A percentile compares a stretch with the other conserved stretches of the same genome.
phyloP scores from a whole-genome alignment of 352 stramenopile species.

The Globisporangium echinulatum region DNA sequence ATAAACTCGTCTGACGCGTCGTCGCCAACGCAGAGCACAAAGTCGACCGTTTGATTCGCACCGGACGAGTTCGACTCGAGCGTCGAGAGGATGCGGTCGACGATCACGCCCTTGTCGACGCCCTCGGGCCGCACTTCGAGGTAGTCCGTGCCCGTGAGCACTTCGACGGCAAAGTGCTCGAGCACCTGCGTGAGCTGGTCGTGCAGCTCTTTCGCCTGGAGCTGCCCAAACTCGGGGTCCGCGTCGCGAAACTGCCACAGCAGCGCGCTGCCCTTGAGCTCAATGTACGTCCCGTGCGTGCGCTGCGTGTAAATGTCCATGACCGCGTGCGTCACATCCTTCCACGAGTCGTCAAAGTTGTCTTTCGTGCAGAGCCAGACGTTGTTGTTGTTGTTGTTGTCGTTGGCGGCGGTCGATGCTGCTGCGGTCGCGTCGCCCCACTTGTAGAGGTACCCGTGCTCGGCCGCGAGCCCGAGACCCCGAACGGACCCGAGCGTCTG shows the following conservation, averaged over 20 bases:
- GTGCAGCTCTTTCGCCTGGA: conserved; percentile 98
- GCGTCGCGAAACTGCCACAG: conserved; percentile 99
- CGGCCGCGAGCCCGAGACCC: conserved; percentile 93
- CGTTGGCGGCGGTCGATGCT: background rate
- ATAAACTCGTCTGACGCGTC: conserved; percentile 99
- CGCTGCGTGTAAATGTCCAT: conserved; percentile 99
- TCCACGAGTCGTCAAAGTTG: conserved; percentile 95
- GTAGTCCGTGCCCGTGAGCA: conserved; percentile 85
- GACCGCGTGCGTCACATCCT: conserved; percentile 94
- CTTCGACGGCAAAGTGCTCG: conserved; percentile 94
- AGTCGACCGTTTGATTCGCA: conserved; percentile 85
- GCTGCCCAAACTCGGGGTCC: conserved; percentile 97
- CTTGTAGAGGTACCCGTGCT: conserved; percentile 99
- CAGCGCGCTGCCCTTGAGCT: conserved; percentile 97
- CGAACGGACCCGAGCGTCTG: conserved; percentile 92
- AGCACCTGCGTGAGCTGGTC: conserved; percentile 96
- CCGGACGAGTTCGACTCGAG: conserved; percentile 54
- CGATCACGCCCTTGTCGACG: conserved; percentile 98
- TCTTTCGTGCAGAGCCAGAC: conserved; percentile 84
- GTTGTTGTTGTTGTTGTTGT: conserved; percentile 23
- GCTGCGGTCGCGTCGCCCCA: conserved; percentile 59
- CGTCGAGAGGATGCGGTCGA: conserved; percentile 93
- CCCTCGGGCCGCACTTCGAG: conserved; percentile 94
- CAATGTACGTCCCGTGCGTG: conserved; percentile 99
- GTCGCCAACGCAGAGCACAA: conserved; percentile 96